Base-by-base conservation (phyloP, 805 yeast species). In the Helenozyma rhizophorensis region DNA sequence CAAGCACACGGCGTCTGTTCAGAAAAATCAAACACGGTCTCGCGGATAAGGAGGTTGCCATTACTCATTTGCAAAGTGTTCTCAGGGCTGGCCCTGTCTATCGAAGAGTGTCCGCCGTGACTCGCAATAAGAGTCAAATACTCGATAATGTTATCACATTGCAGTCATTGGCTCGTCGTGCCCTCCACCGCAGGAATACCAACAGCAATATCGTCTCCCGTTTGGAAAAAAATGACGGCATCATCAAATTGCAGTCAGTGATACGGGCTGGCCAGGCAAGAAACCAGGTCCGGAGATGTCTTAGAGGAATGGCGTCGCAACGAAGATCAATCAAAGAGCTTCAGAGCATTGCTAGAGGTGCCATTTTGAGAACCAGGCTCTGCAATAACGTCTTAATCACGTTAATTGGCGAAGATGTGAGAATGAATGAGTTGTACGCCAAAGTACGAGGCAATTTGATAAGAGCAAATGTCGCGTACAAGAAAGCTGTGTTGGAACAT, bases 311-410 rank as follows among this genome's bases (percentile, higher is more conserved):
- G 2, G 14, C 19, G 37, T 33, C 28, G 31, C 30, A 25, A 28
- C 32, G 14, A 23, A 40, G 10, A 9, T 17, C 28, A 17, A 21
- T 40, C 36, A 27, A 23, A 19, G 71, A 66, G 23, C 46, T 71
- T 4, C 76, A 72, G 43, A 52, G 65, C 12, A 57, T 71, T 24
- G 58, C 59, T 2, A 53, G 76, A 43, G 77, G 74, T 19, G 78
- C 69, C 0, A 50, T 65, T 12, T 40, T 65, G 7, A 57, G 78
- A 40, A 59, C 63, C 3, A 56, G 54, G 23, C 49, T 72, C 26
- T 66, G 71, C 32, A 70, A 70, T 40, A 54, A 49, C 27, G 65
- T 68, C 2, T 52, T 72, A 46, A 58, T 69, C 21, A 57, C 66
- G 1, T 55, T 74, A 23, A 47, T 67, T 35, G 52, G 56, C 23